Conservation (phyloP, 176 grass and related monocot genomes). For the Musa itinerans region DNA sequence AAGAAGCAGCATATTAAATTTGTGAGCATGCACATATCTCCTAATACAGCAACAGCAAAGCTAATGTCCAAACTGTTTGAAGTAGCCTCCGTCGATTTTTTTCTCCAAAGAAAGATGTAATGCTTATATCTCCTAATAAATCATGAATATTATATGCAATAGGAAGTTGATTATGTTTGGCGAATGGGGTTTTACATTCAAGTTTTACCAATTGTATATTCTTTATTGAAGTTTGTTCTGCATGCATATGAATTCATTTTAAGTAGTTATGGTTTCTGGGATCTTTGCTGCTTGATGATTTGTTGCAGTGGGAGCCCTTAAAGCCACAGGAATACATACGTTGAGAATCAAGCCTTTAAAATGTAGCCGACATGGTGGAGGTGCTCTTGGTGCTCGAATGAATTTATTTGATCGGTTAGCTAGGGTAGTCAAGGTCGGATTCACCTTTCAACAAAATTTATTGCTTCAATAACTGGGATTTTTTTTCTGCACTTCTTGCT, state of each 20-base stretch:
- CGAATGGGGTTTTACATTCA: background rate
- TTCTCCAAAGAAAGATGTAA: too few species aligned
- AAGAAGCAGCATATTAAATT: too few species aligned
- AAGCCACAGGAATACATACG: background rate
- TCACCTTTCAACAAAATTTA: background rate
- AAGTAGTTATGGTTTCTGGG: background rate
- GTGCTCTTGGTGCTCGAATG: slow-evolving; percentile 42
- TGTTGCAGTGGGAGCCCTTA: background rate
- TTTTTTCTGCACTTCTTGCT: background rate
- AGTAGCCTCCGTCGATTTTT: too few species aligned
- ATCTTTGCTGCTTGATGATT: background rate
- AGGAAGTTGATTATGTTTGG: background rate
- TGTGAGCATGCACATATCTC: too few species aligned
- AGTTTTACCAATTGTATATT: background rate
- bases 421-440: slow-evolving; percentile 73
- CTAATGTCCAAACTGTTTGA: too few species aligned
- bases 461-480: slow-evolving; percentile 1
- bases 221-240: background rate
- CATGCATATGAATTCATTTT: background rate
- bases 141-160: background rate
- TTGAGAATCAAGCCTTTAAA: background rate
- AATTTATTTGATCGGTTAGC: slow-evolving; percentile 86
- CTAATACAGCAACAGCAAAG: too few species aligned
- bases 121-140: background rate
- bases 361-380: slow-evolving; percentile 16